Conservation (phyloP, 139 green algal species). For the Chlorella vulgaris region DNA sequence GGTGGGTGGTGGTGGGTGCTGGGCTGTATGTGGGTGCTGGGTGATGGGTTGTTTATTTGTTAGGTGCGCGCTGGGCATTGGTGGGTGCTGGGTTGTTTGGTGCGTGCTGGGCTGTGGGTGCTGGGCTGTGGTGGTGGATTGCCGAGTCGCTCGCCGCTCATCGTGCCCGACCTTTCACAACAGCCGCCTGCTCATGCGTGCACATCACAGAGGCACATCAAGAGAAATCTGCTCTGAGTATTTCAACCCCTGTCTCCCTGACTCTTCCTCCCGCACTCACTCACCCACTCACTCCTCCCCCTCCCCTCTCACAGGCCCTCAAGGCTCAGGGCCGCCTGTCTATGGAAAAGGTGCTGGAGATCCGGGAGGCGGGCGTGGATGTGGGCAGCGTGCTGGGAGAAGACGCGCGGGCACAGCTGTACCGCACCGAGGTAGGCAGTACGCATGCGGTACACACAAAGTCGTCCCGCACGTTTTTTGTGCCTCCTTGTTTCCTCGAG, state of each 20-base stretch:
- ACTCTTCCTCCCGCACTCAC: neutral
- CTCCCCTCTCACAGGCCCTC: conserved; percentile 30
- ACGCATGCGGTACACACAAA: too few species aligned
- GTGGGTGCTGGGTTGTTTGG: too few species aligned
- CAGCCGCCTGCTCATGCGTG: too few species aligned
- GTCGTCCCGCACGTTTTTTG: conserved; percentile 19
- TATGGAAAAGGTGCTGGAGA: conserved; percentile 71
- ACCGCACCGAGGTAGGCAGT: conserved; percentile 80
- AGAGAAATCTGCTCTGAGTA: too few species aligned
- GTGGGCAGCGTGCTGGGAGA: conserved; percentile 69
- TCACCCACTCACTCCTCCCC: neutral
- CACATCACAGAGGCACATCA: too few species aligned
- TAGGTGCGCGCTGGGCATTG: too few species aligned
- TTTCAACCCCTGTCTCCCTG: too few species aligned
- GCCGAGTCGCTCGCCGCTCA: too few species aligned
- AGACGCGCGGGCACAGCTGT: conserved; percentile 80
- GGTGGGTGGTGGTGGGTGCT: conserved; percentile 5
- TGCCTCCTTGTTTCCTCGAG: neutral
- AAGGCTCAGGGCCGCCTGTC: conserved; percentile 68
- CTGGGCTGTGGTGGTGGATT: too few species aligned
- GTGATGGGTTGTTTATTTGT: too few species aligned
- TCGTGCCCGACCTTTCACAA: too few species aligned
- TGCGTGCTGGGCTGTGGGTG: too few species aligned
- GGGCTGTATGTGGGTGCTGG: neutral
- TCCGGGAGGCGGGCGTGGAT: conserved; percentile 75